Conservation (phyloP, 768 basidiomycete genomes). For the Kwoniella newhampshirensis region DNA sequence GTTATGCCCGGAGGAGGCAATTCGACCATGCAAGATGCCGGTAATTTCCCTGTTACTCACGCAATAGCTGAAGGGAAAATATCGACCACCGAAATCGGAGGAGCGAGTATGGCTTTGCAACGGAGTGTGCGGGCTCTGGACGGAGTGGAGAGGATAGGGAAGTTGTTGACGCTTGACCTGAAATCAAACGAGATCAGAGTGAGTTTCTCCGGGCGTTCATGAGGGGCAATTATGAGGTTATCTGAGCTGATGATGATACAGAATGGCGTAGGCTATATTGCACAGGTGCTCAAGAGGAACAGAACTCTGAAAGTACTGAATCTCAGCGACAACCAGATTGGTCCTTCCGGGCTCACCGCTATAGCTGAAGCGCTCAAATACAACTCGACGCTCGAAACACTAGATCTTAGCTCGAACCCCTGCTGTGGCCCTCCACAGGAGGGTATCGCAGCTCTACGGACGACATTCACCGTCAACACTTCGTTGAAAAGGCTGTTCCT, state of each 20-base stretch:
- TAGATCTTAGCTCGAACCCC: constrained; percentile 89
- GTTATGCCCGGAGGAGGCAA: constrained; percentile 48
- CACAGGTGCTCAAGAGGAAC: constrained; percentile 94
- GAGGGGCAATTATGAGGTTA: not conserved
- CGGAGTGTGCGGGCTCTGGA: constrained; percentile 90
- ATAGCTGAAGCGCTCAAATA: constrained; percentile 97
- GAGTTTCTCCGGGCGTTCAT: constrained; percentile 52
- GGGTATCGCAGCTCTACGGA: constrained; percentile 79
- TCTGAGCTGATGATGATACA: constrained; percentile 35
- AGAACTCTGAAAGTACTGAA: constrained; percentile 91
- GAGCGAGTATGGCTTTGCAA: constrained; percentile 64
- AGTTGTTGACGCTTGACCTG: constrained; percentile 82
- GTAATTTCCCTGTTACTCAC: constrained; percentile 48
- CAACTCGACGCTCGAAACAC: constrained; percentile 86
- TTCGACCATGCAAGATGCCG: constrained; percentile 57
- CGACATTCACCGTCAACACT: constrained; percentile 87
- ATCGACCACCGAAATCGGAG: constrained; percentile 32
- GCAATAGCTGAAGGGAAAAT: constrained; percentile 31
- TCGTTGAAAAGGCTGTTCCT: constrained; percentile 90
- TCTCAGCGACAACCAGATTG: constrained; percentile 90
- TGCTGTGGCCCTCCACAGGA: constrained; percentile 86
- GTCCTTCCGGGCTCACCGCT: constrained; percentile 70
- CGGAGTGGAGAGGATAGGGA: constrained; percentile 77
- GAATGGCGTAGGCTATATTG: constrained; percentile 81
- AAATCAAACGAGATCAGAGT: constrained; percentile 89